These are phyloP conservation scores for Fusarium coicis DNA, from an alignment of 2,329 filamentous ascomycete genomes.

Conservation along the genomic window DNA sequence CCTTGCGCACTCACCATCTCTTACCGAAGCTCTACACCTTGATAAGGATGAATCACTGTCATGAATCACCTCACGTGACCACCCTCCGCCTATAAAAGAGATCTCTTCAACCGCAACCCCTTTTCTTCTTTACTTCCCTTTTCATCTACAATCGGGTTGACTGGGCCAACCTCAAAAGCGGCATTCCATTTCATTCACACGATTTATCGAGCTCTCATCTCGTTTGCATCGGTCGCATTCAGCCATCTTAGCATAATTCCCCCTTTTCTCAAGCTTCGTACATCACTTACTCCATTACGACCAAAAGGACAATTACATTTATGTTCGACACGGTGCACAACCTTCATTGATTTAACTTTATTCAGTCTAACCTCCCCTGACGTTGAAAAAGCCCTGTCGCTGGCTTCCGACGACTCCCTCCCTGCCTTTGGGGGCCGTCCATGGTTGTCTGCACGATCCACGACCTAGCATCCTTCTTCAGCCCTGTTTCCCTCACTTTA, in stretches of 20 bases:
- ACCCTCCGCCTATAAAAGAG: background rate
- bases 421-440: too few relatives aligned
- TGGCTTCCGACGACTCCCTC: too few relatives aligned
- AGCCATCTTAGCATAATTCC: background rate
- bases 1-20: accelerated
- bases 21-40: background rate
- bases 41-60: background rate
- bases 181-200: background rate
- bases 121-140: background rate
- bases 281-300: background rate
- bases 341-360: too few relatives aligned
- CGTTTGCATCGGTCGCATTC: background rate
- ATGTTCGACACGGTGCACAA: too few relatives aligned
- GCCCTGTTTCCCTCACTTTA: too few relatives aligned
- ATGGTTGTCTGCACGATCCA: too few relatives aligned
- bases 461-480: too few relatives aligned
- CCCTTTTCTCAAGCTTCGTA: background rate
- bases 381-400: too few relatives aligned
- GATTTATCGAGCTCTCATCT: background rate
- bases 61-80: background rate
- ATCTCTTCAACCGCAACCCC: background rate
- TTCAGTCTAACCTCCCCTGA: too few relatives aligned
- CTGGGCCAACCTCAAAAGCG: background rate
- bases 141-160: background rate
- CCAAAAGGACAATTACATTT: too few relatives aligned